Evolutionary conservation across 225 moss, liverwort and hornwort genomes (phyloP).

Genomic region (Takakia lepidozioides): DNA sequence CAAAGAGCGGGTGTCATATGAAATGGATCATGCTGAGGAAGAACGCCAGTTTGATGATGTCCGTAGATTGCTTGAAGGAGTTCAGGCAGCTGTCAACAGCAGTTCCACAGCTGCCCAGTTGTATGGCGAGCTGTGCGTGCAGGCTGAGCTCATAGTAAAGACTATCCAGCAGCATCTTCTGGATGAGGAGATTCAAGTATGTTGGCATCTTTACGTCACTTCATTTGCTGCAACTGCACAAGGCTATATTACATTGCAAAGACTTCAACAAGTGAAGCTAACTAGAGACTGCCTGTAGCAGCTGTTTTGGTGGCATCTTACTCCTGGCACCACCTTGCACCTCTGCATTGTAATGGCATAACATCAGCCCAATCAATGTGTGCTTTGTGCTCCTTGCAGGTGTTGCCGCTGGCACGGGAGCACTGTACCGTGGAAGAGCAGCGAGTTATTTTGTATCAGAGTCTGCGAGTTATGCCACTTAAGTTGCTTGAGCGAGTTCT

Average conservation of each 20-base stretch:
- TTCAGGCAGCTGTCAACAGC: constrained; percentile 60
- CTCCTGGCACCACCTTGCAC: too few species aligned
- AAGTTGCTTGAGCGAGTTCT: constrained; percentile 87
- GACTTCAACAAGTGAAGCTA: too few species aligned
- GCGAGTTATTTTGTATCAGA: constrained; percentile 81
- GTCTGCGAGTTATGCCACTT: constrained; percentile 92
- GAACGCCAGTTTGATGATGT: constrained; percentile 88
- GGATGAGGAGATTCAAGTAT: constrained; percentile 77
- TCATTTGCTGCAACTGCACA: too few species aligned
- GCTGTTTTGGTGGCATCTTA: too few species aligned
- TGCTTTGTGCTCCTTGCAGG: too few species aligned
- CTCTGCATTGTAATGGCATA: too few species aligned
- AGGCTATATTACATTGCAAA: too few species aligned
- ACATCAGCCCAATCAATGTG: too few species aligned
- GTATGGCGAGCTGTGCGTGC: constrained; percentile 61
- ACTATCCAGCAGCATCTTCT: constrained; percentile 83
- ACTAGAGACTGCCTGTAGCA: too few species aligned
- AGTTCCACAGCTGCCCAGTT: constrained; percentile 54
- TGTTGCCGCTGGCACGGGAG: constrained; percentile 61
- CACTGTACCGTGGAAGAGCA: constrained; percentile 93
- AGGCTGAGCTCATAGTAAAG: constrained; percentile 88
- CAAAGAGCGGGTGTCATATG: constrained; percentile 57
- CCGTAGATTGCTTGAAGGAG: constrained; percentile 63
- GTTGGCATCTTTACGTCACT: background rate
- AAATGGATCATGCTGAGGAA: constrained; percentile 66